Base-by-base conservation (phyloP, 2,329 filamentous ascomycete genomes). In the Periconia macrospinosa region DNA sequence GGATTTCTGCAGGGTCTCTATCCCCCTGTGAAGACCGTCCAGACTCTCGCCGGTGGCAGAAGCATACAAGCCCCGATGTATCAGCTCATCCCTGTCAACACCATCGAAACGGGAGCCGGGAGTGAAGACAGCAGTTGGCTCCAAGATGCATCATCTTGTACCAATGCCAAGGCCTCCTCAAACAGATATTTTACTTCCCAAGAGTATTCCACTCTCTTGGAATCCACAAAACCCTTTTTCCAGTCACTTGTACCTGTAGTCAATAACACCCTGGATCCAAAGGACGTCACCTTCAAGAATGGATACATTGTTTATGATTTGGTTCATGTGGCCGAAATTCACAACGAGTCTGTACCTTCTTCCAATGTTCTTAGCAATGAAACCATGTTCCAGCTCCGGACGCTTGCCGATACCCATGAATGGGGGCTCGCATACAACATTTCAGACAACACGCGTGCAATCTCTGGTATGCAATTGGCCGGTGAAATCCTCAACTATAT, bases 1-100 rank as follows among this genome's bases (percentile, higher is more conserved):
- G 89, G 85, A 30, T 96, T 96, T 77, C 76, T 93, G 30, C 92
- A 96, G 76, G 91, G 86, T 30, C 80, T 97, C 18, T 97, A 96
- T 70, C 92, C 92, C 10, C 91, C 92, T 1, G 84, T 87, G 1
- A 61, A 68, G 45, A 67, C 62, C 2, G 69, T 80, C 35, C 81
- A 90, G 74, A 85, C 78, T 2, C 82, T 96, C 41, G 84, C 84
- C 63, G 92, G 96, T 72, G 88, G 88, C 47, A 83, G 83, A 19
- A 78, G 75, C 3, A 78, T 92, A 13, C 76, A 85, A 53, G 78
- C 86, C 1, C 91, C 92, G 0, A 76, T 96, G 67, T 96, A 92
- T 71, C 92, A 97, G 75, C 84, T 94, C 56, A 88, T 96, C 61
- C 89, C 90, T 17, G 79, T 97, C 51, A 83, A 86, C 54, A 77